Conservation (phyloP, 495 filamentous ascomycete species). For the Aspergillus olivimuriae region DNA sequence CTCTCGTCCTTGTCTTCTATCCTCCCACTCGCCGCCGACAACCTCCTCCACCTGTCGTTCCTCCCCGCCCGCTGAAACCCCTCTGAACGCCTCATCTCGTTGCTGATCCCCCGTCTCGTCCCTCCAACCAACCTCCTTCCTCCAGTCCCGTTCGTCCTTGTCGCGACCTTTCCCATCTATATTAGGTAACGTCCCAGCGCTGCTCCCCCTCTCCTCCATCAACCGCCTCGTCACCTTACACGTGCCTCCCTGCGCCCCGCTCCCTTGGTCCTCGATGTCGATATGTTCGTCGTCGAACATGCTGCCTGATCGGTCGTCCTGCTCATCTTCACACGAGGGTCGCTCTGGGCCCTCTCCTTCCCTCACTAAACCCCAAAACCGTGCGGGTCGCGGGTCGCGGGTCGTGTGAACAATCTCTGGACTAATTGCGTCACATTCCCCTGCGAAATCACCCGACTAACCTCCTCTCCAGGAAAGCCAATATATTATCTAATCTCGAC, state of each 20-base stretch:
- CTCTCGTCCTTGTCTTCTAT: slow-evolving; percentile 12
- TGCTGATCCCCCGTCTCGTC: slow-evolving; percentile 4
- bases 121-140: slow-evolving; percentile 1
- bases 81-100: slow-evolving; percentile 4
- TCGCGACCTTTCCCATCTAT: not conserved
- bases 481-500: not conserved
- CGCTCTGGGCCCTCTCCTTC: too few species aligned
- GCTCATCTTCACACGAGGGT: too few species aligned
- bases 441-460: too few species aligned
- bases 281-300: too few species aligned
- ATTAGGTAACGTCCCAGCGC: not conserved
- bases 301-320: too few species aligned
- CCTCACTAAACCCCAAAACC: too few species aligned
- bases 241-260: too few species aligned
- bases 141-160: not conserved
- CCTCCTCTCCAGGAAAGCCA: not conserved
- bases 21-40: slow-evolving; percentile 18
- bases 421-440: too few species aligned
- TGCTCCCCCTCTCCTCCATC: not conserved
- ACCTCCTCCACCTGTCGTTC: slow-evolving; percentile 25
- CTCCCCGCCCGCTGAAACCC: slow-evolving; percentile 20
- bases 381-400: too few species aligned
- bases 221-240: too few species aligned
- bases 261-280: too few species aligned
- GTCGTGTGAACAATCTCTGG: too few species aligned